These are phyloP conservation scores for Tympanopsis confertula DNA, from an alignment of 2,329 filamentous ascomycete species.

Conservation along the genomic window DNA sequence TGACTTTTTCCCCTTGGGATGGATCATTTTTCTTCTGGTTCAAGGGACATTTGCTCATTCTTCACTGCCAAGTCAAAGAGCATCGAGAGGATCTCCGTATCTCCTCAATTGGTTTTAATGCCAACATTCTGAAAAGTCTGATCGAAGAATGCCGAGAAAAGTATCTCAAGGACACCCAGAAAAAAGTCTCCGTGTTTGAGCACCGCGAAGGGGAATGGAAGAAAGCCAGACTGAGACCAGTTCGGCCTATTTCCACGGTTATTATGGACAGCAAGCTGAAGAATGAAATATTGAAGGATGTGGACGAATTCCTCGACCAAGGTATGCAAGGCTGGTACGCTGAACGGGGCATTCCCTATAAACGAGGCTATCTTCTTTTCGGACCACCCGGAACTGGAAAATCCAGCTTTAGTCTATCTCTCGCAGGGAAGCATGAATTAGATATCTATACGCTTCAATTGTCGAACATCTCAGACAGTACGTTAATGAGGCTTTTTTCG, in stretches of 20 bases:
- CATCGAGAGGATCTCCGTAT: no score
- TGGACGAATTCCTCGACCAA: conserved; percentile 21
- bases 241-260: conserved; percentile 52
- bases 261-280: conserved; percentile 52
- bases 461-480: conserved; percentile 14
- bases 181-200: no score
- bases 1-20: no score
- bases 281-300: conserved; percentile 37
- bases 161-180: no score
- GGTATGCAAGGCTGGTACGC: conserved; percentile 16
- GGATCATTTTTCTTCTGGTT: no score
- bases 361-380: conserved; percentile 24
- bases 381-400: conserved; percentile 26
- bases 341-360: conserved; percentile 13
- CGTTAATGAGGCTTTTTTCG: conserved; percentile 15
- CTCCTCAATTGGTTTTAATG: no score
- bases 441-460: conserved; percentile 24
- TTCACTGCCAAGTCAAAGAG: no score
- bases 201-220: not conserved
- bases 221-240: conserved; percentile 22
- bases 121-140: no score
- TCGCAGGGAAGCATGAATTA: conserved; percentile 20
- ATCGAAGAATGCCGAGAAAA: no score
- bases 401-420: conserved; percentile 35
- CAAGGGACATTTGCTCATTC: no score